Evolutionary conservation across 148 eudicot species (phyloP).

Genomic region (Rheum nobile): DNA sequence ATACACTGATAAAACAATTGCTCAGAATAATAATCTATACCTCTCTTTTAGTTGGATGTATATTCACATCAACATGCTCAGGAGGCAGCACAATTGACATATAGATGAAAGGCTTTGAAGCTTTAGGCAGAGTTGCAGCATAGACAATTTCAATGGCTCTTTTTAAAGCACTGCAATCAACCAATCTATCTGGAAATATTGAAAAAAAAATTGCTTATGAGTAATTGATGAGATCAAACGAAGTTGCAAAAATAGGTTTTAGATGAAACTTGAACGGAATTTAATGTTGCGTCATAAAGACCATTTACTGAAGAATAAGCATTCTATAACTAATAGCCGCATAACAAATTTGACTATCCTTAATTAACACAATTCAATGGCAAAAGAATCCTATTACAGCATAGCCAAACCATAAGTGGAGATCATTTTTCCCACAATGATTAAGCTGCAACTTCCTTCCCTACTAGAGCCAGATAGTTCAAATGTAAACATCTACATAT

Average conservation of each 20-base stretch:
- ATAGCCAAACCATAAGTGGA: background rate
- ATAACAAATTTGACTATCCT: background rate
- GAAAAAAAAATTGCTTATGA: background rate
- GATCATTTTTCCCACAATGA: background rate
- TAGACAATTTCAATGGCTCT: conserved; percentile 95
- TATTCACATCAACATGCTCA: conserved; percentile 93
- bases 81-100: conserved; percentile 80
- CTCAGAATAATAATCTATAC: conserved; percentile 18
- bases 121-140: conserved; percentile 90
- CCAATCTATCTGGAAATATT: conserved; percentile 62
- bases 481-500: background rate
- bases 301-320: background rate
- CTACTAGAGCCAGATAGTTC: background rate
- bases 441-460: background rate
- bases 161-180: conserved; percentile 86
- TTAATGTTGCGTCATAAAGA: background rate
- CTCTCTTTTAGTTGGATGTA: conserved; percentile 98
- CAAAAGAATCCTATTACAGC: background rate
- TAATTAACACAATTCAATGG: background rate
- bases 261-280: background rate
- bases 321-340: background rate
- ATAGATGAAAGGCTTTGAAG: conserved; percentile 94
- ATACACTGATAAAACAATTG: background rate
- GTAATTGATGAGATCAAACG: background rate
- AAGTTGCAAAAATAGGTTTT: background rate